A percentile compares a stretch with the other conserved stretches of the same genome.
These are phyloP conservation scores for Xylariaceae sp. DNA, from an alignment of 2,329 filamentous ascomycete species.

Conservation along the genomic window DNA sequence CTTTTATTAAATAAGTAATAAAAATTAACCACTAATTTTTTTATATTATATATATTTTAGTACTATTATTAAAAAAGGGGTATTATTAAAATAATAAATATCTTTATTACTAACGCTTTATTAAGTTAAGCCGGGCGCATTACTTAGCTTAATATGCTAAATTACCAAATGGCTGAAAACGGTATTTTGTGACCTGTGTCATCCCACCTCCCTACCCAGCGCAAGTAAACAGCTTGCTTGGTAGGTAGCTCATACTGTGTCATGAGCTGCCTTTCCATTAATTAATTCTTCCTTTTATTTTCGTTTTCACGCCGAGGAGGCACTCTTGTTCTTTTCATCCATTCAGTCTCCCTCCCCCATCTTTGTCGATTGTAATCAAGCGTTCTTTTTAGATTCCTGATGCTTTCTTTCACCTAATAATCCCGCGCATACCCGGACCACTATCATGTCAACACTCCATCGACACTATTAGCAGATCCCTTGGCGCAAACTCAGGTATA, in stretches of 20 bases:
- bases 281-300: conserved; percentile 12
- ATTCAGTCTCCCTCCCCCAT: conserved; percentile 1
- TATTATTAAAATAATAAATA: no score
- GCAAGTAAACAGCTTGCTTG: background rate
- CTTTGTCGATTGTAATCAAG: conserved; percentile 3
- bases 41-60: no score
- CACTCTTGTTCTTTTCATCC: background rate
- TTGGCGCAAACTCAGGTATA: background rate
- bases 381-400: conserved; percentile 2
- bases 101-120: no score
- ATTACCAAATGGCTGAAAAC: conserved; percentile 4
- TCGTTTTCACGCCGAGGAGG: background rate
- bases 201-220: conserved; percentile 12
- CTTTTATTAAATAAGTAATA: no score
- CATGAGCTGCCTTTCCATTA: conserved; percentile 19
- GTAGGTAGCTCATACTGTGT: conserved; percentile 11
- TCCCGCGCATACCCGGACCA: background rate
- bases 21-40: no score
- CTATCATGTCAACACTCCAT: conserved; percentile 3
- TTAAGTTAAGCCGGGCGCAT: no score
- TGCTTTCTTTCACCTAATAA: conserved; percentile 1
- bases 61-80: no score
- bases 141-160: background rate
- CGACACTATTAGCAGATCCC: background rate
- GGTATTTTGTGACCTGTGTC: conserved; percentile 27